A percentile compares a stretch with the other conserved stretches of the same genome.
Conservation (phyloP, 805 yeast species). For the Myxozyma neotropica region DNA sequence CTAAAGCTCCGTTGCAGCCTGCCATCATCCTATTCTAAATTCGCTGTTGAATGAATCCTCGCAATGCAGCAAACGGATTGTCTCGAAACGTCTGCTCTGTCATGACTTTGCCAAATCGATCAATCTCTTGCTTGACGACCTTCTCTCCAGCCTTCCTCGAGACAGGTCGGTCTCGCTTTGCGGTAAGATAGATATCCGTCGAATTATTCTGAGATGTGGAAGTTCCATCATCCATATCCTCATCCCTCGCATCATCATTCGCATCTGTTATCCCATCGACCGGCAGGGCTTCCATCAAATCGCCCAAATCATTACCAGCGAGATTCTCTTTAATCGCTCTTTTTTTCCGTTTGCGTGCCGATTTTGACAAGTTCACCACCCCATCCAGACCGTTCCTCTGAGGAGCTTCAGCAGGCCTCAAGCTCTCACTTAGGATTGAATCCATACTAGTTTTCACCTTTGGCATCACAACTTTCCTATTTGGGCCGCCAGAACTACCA, state of each 20-base stretch:
- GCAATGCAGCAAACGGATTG: constrained; percentile 67
- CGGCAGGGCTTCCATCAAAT: constrained; percentile 26
- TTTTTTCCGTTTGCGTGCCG: constrained; percentile 22
- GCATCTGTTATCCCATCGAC: background rate
- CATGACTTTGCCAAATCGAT: constrained; percentile 60
- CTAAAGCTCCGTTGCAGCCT: no score
- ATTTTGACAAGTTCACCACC: constrained; percentile 16
- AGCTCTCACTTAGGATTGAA: background rate
- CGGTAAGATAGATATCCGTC: constrained; percentile 2
- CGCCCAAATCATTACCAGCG: constrained; percentile 21
- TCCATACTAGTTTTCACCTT: constrained; percentile 4
- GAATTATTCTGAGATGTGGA: background rate
- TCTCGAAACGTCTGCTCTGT: constrained; percentile 56
- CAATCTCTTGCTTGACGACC: constrained; percentile 60
- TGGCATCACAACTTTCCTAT: constrained; percentile 17
- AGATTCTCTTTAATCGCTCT: constrained; percentile 17
- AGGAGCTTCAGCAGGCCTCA: background rate
- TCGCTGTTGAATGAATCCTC: constrained; percentile 54
- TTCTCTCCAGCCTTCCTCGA: constrained; percentile 40
- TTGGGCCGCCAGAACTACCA: background rate
- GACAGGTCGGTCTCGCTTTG: constrained; percentile 21
- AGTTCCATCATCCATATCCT: constrained; percentile 1
- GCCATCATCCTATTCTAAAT: constrained; percentile 5
- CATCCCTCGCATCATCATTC: constrained; percentile 9
- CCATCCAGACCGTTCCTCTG: constrained; percentile 1